phyloP scores from a whole-genome alignment of 208 protist species.

The Angomonas deanei region DNA sequence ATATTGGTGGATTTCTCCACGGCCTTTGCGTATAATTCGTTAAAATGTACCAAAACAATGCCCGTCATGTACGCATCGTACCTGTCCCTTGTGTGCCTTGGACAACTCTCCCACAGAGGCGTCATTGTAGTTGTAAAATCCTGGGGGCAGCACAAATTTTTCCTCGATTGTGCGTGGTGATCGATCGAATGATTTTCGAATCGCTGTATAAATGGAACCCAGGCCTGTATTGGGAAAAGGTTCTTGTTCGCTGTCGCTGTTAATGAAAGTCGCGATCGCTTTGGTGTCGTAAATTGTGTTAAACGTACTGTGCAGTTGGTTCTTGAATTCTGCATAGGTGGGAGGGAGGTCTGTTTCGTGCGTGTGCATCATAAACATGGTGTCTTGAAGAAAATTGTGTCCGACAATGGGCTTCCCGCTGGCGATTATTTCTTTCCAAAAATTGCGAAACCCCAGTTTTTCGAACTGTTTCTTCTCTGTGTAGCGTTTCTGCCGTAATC shows the following conservation, averaged over 20 bases:
- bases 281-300: slow-evolving; percentile 71
- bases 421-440: slow-evolving; percentile 61
- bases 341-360: slow-evolving; percentile 43
- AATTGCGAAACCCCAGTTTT: slow-evolving; percentile 41
- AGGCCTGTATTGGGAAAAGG: slow-evolving; percentile 25
- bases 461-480: slow-evolving; percentile 8
- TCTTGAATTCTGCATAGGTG: slow-evolving; percentile 49
- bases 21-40: slow-evolving; percentile 7
- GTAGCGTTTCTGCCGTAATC: background rate
- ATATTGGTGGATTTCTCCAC: slow-evolving; percentile 26
- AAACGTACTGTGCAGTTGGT: slow-evolving; percentile 21
- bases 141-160: slow-evolving; percentile 29
- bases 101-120: slow-evolving; percentile 4
- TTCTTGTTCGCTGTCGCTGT: background rate
- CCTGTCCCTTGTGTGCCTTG: slow-evolving; percentile 58
- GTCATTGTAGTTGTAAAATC: slow-evolving; percentile 55
- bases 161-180: slow-evolving; percentile 2
- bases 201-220: slow-evolving; percentile 31
- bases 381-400: slow-evolving; percentile 76
- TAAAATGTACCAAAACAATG: slow-evolving; percentile 28
- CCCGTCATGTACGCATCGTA: slow-evolving; percentile 84
- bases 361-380: slow-evolving; percentile 84
- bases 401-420: slow-evolving; percentile 69
- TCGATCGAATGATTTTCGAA: slow-evolving; percentile 12
- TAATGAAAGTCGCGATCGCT: slow-evolving; percentile 27